Evolutionary conservation across 192 early-diverging fungal genomes (phyloP).

Genomic region (Rhizoclosmatium globosum): DNA sequence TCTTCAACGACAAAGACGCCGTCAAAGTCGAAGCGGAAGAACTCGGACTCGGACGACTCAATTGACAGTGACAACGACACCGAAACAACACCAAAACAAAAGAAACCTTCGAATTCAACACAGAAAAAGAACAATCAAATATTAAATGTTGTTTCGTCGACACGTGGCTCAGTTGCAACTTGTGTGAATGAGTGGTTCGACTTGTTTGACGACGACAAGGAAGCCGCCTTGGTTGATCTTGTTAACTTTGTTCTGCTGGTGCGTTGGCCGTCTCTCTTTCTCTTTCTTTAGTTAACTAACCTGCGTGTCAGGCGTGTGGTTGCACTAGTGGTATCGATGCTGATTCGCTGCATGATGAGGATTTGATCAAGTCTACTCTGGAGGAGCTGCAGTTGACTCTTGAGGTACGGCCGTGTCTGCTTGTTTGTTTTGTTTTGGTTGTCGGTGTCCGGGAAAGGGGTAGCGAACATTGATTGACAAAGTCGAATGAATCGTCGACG

Average conservation of each 20-base stretch:
- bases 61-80: no score
- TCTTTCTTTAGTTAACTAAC: background rate
- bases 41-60: background rate
- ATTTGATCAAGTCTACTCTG: slow-evolving; percentile 62
- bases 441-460: slow-evolving; percentile 18
- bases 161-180: slow-evolving; percentile 59
- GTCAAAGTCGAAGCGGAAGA: background rate
- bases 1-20: no score
- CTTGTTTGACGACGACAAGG: slow-evolving; percentile 62
- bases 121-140: background rate
- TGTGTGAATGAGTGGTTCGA: slow-evolving; percentile 78
- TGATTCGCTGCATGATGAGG: slow-evolving; percentile 62
- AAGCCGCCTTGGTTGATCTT: slow-evolving; percentile 69
- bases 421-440: background rate
- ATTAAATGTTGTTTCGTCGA: slow-evolving; percentile 39
- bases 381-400: slow-evolving; percentile 68
- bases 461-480: no score
- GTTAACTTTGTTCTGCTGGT: slow-evolving; percentile 78
- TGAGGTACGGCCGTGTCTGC: slow-evolving; percentile 53
- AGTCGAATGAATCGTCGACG: no score
- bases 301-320: slow-evolving; percentile 60
- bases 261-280: slow-evolving; percentile 39
- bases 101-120: background rate
- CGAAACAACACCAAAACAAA: background rate
- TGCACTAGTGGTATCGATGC: slow-evolving; percentile 55